Evolutionary conservation across 169 alveolate genomes (phyloP), one percentile per base, ranked within the genome.

Genomic region (Theileria parva): DNA sequence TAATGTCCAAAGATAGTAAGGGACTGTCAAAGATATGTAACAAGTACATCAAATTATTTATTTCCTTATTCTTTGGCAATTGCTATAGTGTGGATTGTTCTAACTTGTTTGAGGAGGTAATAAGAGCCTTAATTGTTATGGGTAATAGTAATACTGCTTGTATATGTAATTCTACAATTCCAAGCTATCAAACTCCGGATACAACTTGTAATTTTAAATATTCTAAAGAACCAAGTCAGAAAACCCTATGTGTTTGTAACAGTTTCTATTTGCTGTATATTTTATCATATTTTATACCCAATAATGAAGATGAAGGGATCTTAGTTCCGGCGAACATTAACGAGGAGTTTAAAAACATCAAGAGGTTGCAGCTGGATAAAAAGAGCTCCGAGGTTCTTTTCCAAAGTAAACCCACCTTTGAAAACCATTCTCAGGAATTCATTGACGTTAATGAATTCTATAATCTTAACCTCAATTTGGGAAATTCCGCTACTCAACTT

Each of bases 321-420:
- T 19, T 25, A 15, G 71, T 63, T 0, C 80, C 80, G n/a, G 79
- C 55, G 39, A 37, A 23, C 64, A 74, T 83, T 9, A 66, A 67
- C 51, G 37, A 63, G 25, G 89, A 83, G 60, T 73, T 77, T 32
- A 74, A 59, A 57, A 55, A 74, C 23, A 63, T 83, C 17, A 71
- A 71, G 23, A 1, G 48, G 23, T 67, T 59, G 27, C 85, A 83
- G 37, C 77, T 73, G 51, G 64, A 73, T 71, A 67, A 64, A 51
- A 73, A 81, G 34, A 71, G 85, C 23, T 61, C 84, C 5, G 51
- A 70, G 61, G 86, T 77, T 25, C 72, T 83, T 17, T 83, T 83
- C 57, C 53, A 44, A 44, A 77, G 89, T 32, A 34, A 17, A 25
- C 19, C 51, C 25, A 63, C 17, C 48, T 15, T 63, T 21, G 71